Evolutionary conservation across 345 rosid species (phyloP), one percentile per base, ranked within the genome.

Genomic region (Eucalyptus regnans): DNA sequence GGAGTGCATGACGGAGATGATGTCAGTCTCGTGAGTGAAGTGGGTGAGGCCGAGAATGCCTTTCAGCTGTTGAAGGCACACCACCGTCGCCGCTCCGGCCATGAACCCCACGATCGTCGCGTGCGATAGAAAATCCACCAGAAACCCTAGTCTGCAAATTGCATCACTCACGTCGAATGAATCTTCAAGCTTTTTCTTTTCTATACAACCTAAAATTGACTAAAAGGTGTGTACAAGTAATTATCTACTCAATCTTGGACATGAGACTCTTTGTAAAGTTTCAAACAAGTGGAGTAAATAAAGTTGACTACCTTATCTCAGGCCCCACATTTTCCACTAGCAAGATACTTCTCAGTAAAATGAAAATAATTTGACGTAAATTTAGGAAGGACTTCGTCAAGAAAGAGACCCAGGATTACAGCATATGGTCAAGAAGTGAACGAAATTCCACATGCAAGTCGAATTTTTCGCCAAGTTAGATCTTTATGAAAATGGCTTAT

Each of bases 51-150:
- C 99, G 25, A 97, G 94, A 20, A 97, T 90, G 66, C 97, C 98
- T 91, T 96, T 97, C 3, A 97, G 94, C 92, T 96, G 99, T 68
- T 97, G 99, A 84, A 96, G 88, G 86, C 95, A 93, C 25, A 97
- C 99, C 86, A 97, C 98, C 6, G 99, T 96, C 8, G 99, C 99
- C 37, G 98, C 99, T 86, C 99, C 99, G 87, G 91, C 99, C 99
- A 96, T 97, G 93, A 97, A 97, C 31, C 99, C 99, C 90, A 97
- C 95, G 44, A 96, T 97, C 83, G 99, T 93, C 87, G 98, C 98
- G 89, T 97, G 99, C 54, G 99, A 97, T 86, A 97, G 93, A 88
- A 97, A 96, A 87, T 97, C 99, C 95, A 97, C 99, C 43, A 97
- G 90, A 80, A 97, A 96, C 89, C 99, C 99, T 92, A 97, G 91